Base-by-base conservation (phyloP, 2,329 filamentous ascomycete species). In the Neofusicoccum cordaticola region DNA sequence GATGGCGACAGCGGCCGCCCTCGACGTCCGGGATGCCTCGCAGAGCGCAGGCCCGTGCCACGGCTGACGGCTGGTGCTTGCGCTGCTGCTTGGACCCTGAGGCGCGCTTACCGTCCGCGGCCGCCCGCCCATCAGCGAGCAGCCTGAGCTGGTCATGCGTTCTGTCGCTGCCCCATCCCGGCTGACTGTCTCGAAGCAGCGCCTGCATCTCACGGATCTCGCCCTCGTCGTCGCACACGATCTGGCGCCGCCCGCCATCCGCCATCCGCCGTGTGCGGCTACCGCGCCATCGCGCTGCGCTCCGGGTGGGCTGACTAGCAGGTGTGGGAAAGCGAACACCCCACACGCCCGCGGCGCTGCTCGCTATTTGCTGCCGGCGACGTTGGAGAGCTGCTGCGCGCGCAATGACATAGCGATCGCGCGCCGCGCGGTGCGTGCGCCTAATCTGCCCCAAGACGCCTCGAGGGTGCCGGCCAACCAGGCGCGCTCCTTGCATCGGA, bases 341-440 rank as follows among this genome's bases (percentile, higher is more conserved):
- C 56, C 56, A 60, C 56, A 60, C 56, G 15, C 27, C 11, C 56
- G 39, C 39, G 53, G 53, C 53, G 41, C 4, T 45, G 53, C 15
- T 41, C 42, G 41, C 56, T 27, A 47, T 19, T 34, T 60, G 56
- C 27, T 60, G 56, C 39, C 39, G 53, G 39, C 35, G 13, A 44
- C 12, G 53, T 34, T 58, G 41, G 41, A 45, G 56, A 31, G 27
- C 39, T 34, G 17, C 4, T 27, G 41, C 42, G 37, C 42, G 56
- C 42, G 56, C 56, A 60, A 60, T 60, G 56, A 60, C 56, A 60
- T 47, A 60, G 41, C 34, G 56, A 60, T 60, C 56, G 56, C 41
- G 34, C 50, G 15, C 42, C 50, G 51, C 35, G 51, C 51, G 50
- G 37, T 22, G 50, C 50, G 50, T 31, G 56, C 56, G 56, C 56